These are phyloP conservation scores for Cytospora chrysosperma DNA, from an alignment of 2,329 filamentous ascomycete species.

Conservation along the genomic window DNA sequence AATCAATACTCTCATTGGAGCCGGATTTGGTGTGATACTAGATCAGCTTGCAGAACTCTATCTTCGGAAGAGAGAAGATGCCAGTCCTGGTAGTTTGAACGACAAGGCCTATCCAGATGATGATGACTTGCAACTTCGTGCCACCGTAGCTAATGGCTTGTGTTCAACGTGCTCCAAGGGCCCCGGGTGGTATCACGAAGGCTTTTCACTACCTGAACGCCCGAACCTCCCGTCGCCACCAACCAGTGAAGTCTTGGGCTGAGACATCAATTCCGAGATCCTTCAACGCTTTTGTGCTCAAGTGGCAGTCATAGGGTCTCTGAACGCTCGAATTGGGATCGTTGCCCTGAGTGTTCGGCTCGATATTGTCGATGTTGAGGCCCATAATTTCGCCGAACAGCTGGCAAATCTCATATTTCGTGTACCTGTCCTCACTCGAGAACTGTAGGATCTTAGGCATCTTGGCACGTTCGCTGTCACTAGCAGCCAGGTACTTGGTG, in stretches of 20 bases:
- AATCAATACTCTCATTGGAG: not conserved
- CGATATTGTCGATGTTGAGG: constrained; percentile 65
- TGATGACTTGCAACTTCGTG: not conserved
- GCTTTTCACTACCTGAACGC: constrained; percentile 54
- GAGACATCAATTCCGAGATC: constrained; percentile 72
- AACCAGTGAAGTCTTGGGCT: constrained; percentile 72
- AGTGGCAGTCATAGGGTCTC: constrained; percentile 83
- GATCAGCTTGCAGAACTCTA: not conserved
- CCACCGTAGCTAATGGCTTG: not conserved
- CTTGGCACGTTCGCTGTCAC: constrained; percentile 43
- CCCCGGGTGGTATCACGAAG: not conserved
- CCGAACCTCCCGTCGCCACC: constrained; percentile 70
- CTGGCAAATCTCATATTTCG: constrained; percentile 87
- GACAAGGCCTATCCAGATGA: not conserved
- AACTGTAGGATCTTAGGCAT: constrained; percentile 78
- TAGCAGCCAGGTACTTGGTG: constrained; percentile 58
- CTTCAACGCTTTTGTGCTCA: constrained; percentile 72
- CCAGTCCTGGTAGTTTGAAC: not conserved
- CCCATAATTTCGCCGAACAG: constrained; percentile 77
- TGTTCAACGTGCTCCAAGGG: not conserved
- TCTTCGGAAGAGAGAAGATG: not conserved
- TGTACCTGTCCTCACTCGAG: constrained; percentile 80
- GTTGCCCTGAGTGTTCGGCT: constrained; percentile 68
- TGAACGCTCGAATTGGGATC: constrained; percentile 70
- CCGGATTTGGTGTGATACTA: not conserved